A percentile compares a stretch with the other conserved stretches of the same genome.
Evolutionary conservation across 805 yeast genomes (phyloP).

Genomic region (Kodamaea neixiangensis): DNA sequence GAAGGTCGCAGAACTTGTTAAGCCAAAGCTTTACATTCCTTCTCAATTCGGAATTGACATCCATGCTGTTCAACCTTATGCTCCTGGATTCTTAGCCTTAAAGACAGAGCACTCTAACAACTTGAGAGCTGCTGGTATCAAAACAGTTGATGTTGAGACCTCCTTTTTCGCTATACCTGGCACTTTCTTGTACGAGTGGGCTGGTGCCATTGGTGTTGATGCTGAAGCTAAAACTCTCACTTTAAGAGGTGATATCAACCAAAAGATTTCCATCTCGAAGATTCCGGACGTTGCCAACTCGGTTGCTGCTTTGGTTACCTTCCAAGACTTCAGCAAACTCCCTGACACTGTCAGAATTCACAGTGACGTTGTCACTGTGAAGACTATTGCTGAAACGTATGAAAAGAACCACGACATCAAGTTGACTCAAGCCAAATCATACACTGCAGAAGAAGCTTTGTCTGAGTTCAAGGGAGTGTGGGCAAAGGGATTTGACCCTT

Average conservation of each 20-base stretch:
- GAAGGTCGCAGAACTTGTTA: conserved; percentile 37
- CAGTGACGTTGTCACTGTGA: conserved; percentile 41
- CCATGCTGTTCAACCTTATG: conserved; percentile 20
- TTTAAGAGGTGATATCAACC: conserved; percentile 41
- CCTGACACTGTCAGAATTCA: conserved; percentile 48
- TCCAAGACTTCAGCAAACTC: conserved; percentile 32
- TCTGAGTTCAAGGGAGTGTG: conserved; percentile 31
- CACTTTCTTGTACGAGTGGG: conserved; percentile 33
- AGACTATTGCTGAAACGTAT: conserved; percentile 41
- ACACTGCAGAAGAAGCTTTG: conserved; percentile 27
- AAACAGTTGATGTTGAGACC: conserved; percentile 48
- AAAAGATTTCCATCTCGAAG: conserved; percentile 36
- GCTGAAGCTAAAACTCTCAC: conserved; percentile 33
- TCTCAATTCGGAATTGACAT: conserved; percentile 60
- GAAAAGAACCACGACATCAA: conserved; percentile 40
- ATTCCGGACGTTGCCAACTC: conserved; percentile 22
- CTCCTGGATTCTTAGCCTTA: conserved; percentile 35
- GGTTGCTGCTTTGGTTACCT: conserved; percentile 18
- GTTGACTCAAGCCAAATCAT: conserved; percentile 13
- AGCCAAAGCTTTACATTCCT: conserved; percentile 56
- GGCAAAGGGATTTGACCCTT: conserved; percentile 28
- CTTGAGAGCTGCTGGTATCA: conserved; percentile 47
- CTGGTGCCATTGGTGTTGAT: conserved; percentile 42
- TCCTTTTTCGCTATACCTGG: conserved; percentile 40
- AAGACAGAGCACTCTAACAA: conserved; percentile 39